Base-by-base conservation (phyloP, 2,329 filamentous ascomycete genomes). In the Fusarium lyarnte region DNA sequence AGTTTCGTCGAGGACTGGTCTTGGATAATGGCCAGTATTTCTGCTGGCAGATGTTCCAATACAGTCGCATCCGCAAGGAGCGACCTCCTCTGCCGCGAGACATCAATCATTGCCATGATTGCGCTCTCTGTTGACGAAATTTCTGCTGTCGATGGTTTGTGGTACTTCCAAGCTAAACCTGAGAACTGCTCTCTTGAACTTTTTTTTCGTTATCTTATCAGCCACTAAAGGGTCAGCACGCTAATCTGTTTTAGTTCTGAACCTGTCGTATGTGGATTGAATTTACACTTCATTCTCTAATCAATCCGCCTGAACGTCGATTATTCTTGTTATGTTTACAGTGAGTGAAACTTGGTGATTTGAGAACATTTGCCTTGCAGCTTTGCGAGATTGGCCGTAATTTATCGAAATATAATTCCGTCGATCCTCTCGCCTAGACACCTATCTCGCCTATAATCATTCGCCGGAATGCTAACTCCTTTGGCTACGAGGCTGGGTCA, bases 21-120 rank as follows among this genome's bases (percentile, higher is more conserved):
- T 79, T 87, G 87, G 80, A 96, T 88, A 74, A 92, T 85, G 77
- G 89, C 85, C 73, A 91, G 84, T 79, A 96, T 85, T 84, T 94
- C 93, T 74, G 85, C 82, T 43, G 94, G 93, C 75, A 97, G 79
- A 79, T 91, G 84, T 70, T 86, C 81, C 75, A 92, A 81, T 68
- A 86, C 83, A 77, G 81, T 82, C 81, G 84, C 79, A 74, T 91
- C 87, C 76, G 83, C 81, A 61, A 91, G 83, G 79, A 90, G 84
- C 83, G 85, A 86, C 83, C 85, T 82, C 81, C 84, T 85, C 82
- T 88, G 86, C 78, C 81, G 81, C 76, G 84, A 86, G 79, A 89
- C 83, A 79, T 89, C 86, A 81, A 89, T 84, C 74, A 82, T 81
- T 75, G 86, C 85, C 88, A 90, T 91, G 80, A 77, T 81, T 80